Conservation (phyloP, 495 filamentous ascomycete species). For the Penicillium pulvis region DNA sequence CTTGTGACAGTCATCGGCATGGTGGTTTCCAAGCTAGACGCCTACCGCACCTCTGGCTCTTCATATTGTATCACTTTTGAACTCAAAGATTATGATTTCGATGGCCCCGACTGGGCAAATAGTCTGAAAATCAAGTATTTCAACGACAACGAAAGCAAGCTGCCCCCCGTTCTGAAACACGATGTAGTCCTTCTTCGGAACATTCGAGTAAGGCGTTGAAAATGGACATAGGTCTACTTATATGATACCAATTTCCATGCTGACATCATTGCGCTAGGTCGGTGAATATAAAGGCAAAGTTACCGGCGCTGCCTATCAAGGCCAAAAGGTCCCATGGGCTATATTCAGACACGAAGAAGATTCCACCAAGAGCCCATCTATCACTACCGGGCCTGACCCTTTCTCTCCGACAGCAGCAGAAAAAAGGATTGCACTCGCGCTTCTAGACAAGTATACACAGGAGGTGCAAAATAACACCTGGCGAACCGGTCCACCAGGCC, state of each 20-base stretch:
- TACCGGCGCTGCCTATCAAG: constrained; percentile 33
- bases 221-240: not conserved
- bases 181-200: constrained; percentile 52
- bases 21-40: constrained; percentile 45
- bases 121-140: constrained; percentile 56
- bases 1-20: constrained; percentile 49
- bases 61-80: constrained; percentile 51
- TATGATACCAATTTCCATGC: not conserved
- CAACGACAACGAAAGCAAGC: constrained; percentile 32
- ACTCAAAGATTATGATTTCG: constrained; percentile 45
- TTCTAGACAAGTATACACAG: constrained; percentile 30
- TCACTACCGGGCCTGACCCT: constrained; percentile 34
- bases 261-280: constrained; percentile 25
- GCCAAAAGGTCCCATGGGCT: constrained; percentile 36
- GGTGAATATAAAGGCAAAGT: constrained; percentile 21
- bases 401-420: constrained; percentile 33
- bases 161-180: constrained; percentile 43
- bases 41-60: constrained; percentile 31
- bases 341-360: constrained; percentile 38
- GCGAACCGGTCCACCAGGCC: not conserved
- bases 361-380: constrained; percentile 23
- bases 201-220: constrained; percentile 37
- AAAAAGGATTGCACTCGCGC: constrained; percentile 26
- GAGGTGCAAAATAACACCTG: not conserved
- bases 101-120: constrained; percentile 32